These are phyloP conservation scores for Termitomyces sp. DNA, from an alignment of 1,284 basidiomycete species.

Conservation along the genomic window DNA sequence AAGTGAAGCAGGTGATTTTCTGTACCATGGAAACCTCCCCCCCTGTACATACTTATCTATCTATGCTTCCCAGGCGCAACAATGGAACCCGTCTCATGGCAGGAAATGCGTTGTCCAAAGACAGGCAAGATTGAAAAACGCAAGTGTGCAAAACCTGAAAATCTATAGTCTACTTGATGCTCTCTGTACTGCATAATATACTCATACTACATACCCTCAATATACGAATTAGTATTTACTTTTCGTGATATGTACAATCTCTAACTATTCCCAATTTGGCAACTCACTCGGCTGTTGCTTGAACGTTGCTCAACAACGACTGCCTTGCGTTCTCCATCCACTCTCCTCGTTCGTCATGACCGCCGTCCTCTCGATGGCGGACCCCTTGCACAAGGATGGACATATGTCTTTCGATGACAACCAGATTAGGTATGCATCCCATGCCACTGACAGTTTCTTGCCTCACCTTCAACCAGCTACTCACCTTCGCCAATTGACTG, in stretches of 20 bases:
- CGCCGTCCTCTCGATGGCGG: constrained; percentile 56
- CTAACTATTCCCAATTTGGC: constrained; percentile 17
- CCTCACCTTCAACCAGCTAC: constrained; percentile 35
- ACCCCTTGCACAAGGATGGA: constrained; percentile 54
- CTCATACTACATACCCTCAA: neutral
- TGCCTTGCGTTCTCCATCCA: constrained; percentile 12
- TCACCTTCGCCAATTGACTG: constrained; percentile 61
- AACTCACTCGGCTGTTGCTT: constrained; percentile 1
- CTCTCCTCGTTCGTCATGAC: constrained; percentile 44
- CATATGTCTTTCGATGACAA: constrained; percentile 61
- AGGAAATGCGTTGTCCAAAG: constrained; percentile 85
- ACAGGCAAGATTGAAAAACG: constrained; percentile 79
- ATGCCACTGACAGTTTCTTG: constrained; percentile 14
- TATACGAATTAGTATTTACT: neutral
- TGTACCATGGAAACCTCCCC: neutral
- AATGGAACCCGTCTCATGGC: constrained; percentile 84
- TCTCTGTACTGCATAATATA: constrained; percentile 4
- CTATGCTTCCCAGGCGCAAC: constrained; percentile 50
- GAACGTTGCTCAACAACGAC: constrained; percentile 3
- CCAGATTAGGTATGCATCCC: constrained; percentile 46
- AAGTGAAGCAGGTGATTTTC: constrained; percentile 62
- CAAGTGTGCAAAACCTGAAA: constrained; percentile 87
- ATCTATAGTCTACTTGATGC: constrained; percentile 31
- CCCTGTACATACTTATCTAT: constrained; percentile 11
- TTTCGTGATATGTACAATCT: constrained; percentile 6